Evolutionary conservation across 305 asterid genomes (phyloP).

Genomic region (Fraxinus paxiana): DNA sequence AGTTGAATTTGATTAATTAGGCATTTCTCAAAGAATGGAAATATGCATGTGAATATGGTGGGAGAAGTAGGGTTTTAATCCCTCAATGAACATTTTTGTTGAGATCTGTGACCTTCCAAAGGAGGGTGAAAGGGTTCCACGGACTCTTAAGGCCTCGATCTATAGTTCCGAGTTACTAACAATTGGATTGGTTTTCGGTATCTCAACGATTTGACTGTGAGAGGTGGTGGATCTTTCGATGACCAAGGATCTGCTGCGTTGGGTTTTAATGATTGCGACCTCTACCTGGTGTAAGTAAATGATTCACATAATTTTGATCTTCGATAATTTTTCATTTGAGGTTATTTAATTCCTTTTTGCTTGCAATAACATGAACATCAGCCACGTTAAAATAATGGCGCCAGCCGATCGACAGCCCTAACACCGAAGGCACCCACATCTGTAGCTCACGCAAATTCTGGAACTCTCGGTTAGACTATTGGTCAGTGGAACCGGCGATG

Average conservation of each 20-base stretch:
- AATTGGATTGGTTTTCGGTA: conserved; percentile 68
- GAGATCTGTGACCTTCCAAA: conserved; percentile 32
- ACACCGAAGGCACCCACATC: conserved; percentile 67
- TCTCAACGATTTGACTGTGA: conserved; percentile 34
- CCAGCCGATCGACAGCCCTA: conserved; percentile 59
- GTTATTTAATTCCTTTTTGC: conserved; percentile 26
- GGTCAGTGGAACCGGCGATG: conserved; percentile 49
- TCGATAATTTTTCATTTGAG: background rate
- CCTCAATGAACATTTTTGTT: conserved; percentile 50
- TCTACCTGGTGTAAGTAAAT: conserved; percentile 58
- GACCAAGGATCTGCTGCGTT: conserved; percentile 57
- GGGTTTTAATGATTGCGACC: conserved; percentile 2
- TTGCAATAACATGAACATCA: conserved; percentile 39
- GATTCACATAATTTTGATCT: background rate
- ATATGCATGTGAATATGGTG: conserved; percentile 47
- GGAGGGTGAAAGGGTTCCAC: conserved; percentile 50
- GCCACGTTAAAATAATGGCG: conserved; percentile 27
- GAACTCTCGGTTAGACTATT: conserved; percentile 19
- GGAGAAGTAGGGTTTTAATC: conserved; percentile 42
- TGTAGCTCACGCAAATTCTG: conserved; percentile 37
- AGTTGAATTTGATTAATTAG: conserved; percentile 19
- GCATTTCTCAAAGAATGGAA: conserved; percentile 60
- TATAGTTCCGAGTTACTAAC: conserved; percentile 24
- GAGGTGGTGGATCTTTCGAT: conserved; percentile 64
- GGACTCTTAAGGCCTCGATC: conserved; percentile 41